Evolutionary conservation across 169 alveolate genomes (phyloP), one percentile per base, ranked within the genome.

Genomic region (Eimeria sp.): DNA sequence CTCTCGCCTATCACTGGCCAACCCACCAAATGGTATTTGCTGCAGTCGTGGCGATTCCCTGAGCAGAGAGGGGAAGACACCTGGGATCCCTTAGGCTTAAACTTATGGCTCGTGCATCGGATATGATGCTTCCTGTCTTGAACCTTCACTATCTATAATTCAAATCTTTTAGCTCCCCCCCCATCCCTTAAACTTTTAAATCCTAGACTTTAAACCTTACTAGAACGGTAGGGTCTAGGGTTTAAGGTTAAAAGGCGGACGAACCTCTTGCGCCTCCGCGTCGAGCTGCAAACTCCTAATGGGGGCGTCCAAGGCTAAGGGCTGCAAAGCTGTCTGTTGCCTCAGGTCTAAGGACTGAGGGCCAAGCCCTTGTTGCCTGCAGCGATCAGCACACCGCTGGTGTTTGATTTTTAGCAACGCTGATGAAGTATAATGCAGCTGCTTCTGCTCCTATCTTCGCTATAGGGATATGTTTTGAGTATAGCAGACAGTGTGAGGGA

Each of bases 11-110:
- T n/a, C 54, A 14, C 54, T 0, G 3, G 52, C 54, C 9, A 58
- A 13, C 96, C 54, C 74, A 91, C 96, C 96, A 91, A 52, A 91
- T 91, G 33, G 96, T 91, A 64, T 91, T 91, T 49, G 90, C 85
- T 43, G 96, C 76, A 18, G 87, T 91, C 9, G 96, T 60, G 33
- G 89, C 96, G 62, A 91, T 85, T 60, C 85, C 91, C 96, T 91
- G 91, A 49, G 58, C 11, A 74, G 37, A 77, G n/a, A 64, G 37
- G 27, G 52, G 3, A 27, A 16, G 58, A 11, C 0, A 11, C 49
- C 49, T 49, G 30, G 11, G 85, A 76, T n/a, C 60, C 16, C 58
- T 37, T 74, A 27, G 54, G 74, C n/a, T 6, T n/a, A 6, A 33
- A 11, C 49, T 71, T 64, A 30, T 23, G 52, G 78, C 52, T 30